A percentile compares a stretch with the other conserved stretches of the same genome.
Conservation (phyloP, 2,329 filamentous ascomycete species). For the Monilinia vaccinii-corymbosi region DNA sequence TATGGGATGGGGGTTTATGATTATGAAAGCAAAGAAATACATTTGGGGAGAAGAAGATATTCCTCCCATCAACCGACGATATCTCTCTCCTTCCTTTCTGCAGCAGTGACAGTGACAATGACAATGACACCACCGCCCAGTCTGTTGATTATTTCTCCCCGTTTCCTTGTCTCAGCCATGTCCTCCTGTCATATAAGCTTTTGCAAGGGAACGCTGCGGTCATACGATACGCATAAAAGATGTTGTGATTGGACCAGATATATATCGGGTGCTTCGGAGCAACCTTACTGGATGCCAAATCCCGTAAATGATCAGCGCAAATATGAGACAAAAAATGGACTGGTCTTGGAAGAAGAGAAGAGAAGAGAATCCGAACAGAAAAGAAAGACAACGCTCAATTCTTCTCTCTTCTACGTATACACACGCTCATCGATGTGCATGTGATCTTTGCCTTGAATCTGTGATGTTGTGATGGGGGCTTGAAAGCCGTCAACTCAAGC, state of each 20-base stretch:
- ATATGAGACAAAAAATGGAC: too few species aligned
- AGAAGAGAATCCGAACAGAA: too few species aligned
- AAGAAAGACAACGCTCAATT: too few species aligned
- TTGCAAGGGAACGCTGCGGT: not conserved
- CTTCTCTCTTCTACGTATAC: too few species aligned
- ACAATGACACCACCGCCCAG: not conserved
- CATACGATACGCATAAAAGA: not conserved
- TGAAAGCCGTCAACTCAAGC: conserved; percentile 5
- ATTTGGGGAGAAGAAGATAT: not conserved
- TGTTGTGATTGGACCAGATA: not conserved
- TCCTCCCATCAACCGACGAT: not conserved
- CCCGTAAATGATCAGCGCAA: too few species aligned
- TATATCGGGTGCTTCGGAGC: not conserved
- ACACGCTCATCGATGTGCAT: too few species aligned
- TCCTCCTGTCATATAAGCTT: not conserved
- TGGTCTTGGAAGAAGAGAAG: too few species aligned
- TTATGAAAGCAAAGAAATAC: not conserved
- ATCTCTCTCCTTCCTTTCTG: not conserved
- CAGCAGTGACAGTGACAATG: not conserved
- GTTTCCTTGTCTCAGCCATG: not conserved
- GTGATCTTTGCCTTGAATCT: too few species aligned
- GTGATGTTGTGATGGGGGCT: too few species aligned
- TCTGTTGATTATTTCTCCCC: not conserved
- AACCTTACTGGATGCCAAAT: too few species aligned
- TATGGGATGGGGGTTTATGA: not conserved